phyloP scores from a whole-genome alignment of 805 yeast genomes.

The Kodamaea jinghongensis region DNA sequence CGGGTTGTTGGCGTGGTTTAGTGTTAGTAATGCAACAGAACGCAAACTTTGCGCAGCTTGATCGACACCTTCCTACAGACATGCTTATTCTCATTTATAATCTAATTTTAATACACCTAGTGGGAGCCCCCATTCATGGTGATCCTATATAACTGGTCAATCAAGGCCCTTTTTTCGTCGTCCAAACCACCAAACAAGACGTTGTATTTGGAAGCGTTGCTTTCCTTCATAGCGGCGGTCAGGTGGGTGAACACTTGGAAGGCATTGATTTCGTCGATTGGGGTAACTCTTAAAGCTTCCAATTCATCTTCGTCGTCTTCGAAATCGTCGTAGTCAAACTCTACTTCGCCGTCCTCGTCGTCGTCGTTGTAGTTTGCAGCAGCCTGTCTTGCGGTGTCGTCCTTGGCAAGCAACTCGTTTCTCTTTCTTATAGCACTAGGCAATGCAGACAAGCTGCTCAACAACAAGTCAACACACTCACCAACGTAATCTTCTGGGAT shows the following conservation, averaged over 20 bases:
- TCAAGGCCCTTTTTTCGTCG: constrained; percentile 32
- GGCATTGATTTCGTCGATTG: constrained; percentile 74
- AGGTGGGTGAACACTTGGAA: constrained; percentile 62
- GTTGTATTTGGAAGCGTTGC: constrained; percentile 49
- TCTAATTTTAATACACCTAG: too few species aligned
- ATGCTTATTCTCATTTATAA: too few species aligned
- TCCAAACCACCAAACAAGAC: constrained; percentile 42
- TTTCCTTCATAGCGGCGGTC: constrained; percentile 46
- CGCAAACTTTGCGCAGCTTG: too few species aligned
- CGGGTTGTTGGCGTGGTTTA: too few species aligned
- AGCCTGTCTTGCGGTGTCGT: constrained; percentile 30
- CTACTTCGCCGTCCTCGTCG: constrained; percentile 32
- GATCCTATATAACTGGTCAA: constrained; percentile 27
- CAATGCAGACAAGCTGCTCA: constrained; percentile 41
- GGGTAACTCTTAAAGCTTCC: constrained; percentile 79
- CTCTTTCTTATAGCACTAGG: constrained; percentile 50
- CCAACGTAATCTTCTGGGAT: constrained; percentile 35
- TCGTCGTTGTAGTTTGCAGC: constrained; percentile 16
- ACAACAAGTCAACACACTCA: constrained; percentile 38
- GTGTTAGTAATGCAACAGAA: too few species aligned
- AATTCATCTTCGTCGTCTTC: constrained; percentile 71
- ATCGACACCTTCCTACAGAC: too few species aligned
- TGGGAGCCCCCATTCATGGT: constrained; percentile 3
- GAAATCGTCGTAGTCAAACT: constrained; percentile 23
- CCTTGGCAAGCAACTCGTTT: constrained; percentile 42